Percentiles rank a stretch among this genome's conserved stretches.
phyloP scores from a whole-genome alignment of 2,329 filamentous ascomycete species.

The Aspergillus clavatus region DNA sequence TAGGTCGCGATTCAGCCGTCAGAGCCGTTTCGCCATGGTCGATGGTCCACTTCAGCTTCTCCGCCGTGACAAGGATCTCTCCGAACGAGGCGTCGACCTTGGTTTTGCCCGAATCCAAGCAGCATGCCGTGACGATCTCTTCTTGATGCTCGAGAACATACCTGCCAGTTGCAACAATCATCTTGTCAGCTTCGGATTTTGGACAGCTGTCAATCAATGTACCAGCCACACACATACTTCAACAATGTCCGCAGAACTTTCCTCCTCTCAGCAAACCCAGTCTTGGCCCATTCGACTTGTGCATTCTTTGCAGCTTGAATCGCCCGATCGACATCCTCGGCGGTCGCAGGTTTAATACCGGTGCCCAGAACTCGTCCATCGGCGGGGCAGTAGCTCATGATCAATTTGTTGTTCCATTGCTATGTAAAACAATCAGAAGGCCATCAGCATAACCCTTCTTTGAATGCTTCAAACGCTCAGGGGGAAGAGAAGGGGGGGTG shows the following conservation, averaged over 20 bases:
- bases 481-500: neutral
- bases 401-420: constrained; percentile 37
- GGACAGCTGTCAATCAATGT: neutral
- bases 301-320: constrained; percentile 69
- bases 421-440: constrained; percentile 17
- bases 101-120: constrained; percentile 92
- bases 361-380: constrained; percentile 75
- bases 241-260: constrained; percentile 77
- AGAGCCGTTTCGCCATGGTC: constrained; percentile 82
- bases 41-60: constrained; percentile 94
- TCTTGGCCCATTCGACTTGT: constrained; percentile 71
- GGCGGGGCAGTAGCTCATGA: constrained; percentile 62
- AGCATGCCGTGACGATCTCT: constrained; percentile 76
- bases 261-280: constrained; percentile 70
- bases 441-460: too few species aligned
- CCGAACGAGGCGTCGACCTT: constrained; percentile 90
- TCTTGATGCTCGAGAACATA: constrained; percentile 86
- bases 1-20: constrained; percentile 66
- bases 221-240: constrained; percentile 41
- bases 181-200: neutral
- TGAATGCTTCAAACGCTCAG: too few species aligned
- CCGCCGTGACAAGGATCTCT: constrained; percentile 87
- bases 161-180: constrained; percentile 35
- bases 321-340: constrained; percentile 71
- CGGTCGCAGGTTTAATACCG: constrained; percentile 63